Base-by-base conservation (phyloP, 805 yeast species). In the Myxozyma neotropica region DNA sequence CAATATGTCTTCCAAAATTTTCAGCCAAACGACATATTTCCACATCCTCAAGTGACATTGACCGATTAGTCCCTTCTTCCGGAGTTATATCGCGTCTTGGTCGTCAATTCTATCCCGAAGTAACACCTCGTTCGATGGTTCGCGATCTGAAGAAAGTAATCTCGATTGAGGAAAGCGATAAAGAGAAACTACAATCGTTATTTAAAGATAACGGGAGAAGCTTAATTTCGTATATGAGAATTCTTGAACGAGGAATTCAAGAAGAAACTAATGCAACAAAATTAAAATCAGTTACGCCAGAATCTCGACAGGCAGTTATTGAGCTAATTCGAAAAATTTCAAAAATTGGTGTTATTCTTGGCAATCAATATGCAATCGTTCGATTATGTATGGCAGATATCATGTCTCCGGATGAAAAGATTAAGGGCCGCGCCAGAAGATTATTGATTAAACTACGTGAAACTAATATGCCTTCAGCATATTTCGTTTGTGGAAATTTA, bases 401-500 rank as follows among this genome's bases (percentile, higher is more conserved):
- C 19, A 19, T 40, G 55, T 5, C 19, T 3, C 24, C 17, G 12
- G 51, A 42, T 23, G 56, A 8, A 31, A 15, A 36, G 31, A 13
- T 31, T 2, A 24, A 36, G 10, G 15, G 17, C 10, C 52, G 55
- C 3, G 65, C 62, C 7, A 29, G 49, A 45, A 23, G 21, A 10
- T 8, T 49, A 33, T 24, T 61, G 49, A 35, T 27, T 4, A 35
- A 35, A 19, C 33, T 61, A 21, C 46, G 61, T 8, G 57, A 57
- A 7, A 54, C 56, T 13, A 54, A 61, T 29, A 29, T 61, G 40
- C 57, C 65, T 1, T 44, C 53, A 4, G 65, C 65, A 33, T 54
- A 40, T 29, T 61, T 43, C 24, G 17, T 50, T 21, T 36, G 57
- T 23, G 65, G 59, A n/a, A 38, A 48, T 17, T 26, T 47, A 27